Percentiles rank a stretch among this genome's conserved stretches.
phyloP scores from a whole-genome alignment of 257 asterid species.

The Paulownia fortunei region DNA sequence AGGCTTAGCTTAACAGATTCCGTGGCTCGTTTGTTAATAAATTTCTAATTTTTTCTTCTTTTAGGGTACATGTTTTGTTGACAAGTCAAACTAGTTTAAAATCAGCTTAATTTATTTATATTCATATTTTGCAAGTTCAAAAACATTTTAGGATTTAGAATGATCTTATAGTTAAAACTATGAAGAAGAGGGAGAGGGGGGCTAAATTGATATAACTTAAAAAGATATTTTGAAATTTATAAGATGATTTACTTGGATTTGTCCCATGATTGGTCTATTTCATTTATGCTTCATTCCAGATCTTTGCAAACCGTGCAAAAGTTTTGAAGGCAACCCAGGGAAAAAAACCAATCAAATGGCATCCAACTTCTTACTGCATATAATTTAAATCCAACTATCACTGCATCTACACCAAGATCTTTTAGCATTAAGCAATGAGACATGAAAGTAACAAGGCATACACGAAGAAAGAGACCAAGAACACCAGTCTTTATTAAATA shows the following conservation, averaged over 20 bases:
- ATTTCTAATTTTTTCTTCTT: too few relatives aligned
- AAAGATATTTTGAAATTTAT: too few relatives aligned
- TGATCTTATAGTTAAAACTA: too few relatives aligned
- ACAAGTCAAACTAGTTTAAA: too few relatives aligned
- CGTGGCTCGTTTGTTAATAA: too few relatives aligned
- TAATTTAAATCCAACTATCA: neutral
- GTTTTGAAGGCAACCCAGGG: neutral
- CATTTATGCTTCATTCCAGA: neutral
- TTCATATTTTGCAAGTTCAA: too few relatives aligned
- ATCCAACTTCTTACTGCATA: neutral
- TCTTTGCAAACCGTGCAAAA: neutral
- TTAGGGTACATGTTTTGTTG: too few relatives aligned
- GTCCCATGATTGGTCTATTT: neutral
- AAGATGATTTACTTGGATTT: neutral
- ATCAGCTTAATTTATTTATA: too few relatives aligned
- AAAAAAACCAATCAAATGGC: neutral
- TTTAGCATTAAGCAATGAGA: neutral
- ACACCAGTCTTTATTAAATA: slow-evolving; percentile 2
- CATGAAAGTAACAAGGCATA: neutral
- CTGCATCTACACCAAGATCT: neutral
- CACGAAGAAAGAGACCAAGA: slow-evolving; percentile 4
- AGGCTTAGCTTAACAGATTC: too few relatives aligned
- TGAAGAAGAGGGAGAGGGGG: too few relatives aligned
- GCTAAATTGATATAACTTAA: too few relatives aligned
- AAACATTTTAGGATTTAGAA: too few relatives aligned